Evolutionary conservation across 306 rosid genomes (phyloP).

Genomic region (Sophora flavescens): DNA sequence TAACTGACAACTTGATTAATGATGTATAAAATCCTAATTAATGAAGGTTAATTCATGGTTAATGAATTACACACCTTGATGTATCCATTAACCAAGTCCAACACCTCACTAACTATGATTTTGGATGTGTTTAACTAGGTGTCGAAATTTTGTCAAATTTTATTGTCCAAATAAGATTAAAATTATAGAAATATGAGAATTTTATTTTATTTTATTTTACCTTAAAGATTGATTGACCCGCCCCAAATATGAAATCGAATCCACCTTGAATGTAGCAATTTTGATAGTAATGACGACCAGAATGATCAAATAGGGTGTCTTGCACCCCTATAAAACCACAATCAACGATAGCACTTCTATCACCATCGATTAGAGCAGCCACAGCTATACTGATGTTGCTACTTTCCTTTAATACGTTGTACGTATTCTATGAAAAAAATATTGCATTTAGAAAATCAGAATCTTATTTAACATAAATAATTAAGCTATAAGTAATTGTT

Average conservation of each 20-base stretch:
- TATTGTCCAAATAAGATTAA: too few species aligned
- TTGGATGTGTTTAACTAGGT: too few species aligned
- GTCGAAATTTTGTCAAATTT: too few species aligned
- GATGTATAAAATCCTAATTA: too few species aligned
- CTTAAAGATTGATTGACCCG: constrained; percentile 57
- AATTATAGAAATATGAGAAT: not conserved
- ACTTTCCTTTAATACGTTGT: not conserved
- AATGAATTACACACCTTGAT: too few species aligned
- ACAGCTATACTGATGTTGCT: constrained; percentile 37
- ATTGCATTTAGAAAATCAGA: not conserved
- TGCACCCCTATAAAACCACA: constrained; percentile 57
- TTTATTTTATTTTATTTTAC: constrained; percentile 23
- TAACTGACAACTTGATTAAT: too few species aligned
- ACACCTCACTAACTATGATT: too few species aligned
- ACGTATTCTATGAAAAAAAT: constrained; percentile 48
- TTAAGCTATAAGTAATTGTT: not conserved
- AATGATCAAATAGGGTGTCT: constrained; percentile 54
- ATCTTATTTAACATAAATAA: not conserved
- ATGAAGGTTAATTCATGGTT: too few species aligned
- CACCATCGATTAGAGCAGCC: constrained; percentile 50
- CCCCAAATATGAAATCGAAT: constrained; percentile 55
- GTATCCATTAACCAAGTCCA: too few species aligned
- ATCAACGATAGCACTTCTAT: constrained; percentile 45
- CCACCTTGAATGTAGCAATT: constrained; percentile 64
- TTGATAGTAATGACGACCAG: constrained; percentile 57